Conservation (phyloP, 1,284 basidiomycete species). For the Papiliotrema nemorosa region DNA sequence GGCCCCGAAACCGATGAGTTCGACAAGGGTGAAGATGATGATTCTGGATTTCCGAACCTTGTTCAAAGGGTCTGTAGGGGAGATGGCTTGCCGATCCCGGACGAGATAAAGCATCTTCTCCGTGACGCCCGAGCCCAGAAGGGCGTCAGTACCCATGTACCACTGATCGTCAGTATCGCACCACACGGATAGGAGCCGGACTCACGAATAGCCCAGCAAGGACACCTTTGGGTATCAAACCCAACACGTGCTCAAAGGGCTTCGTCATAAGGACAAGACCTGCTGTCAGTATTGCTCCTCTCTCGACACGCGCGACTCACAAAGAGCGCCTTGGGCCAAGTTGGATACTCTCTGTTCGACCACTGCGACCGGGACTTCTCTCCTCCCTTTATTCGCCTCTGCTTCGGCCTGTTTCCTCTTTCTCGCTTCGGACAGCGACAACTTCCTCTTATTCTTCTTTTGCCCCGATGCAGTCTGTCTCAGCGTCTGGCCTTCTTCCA, state of each 20-base stretch:
- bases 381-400: conserved; percentile 22
- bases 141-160: conserved; percentile 85
- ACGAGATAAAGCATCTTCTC: conserved; percentile 77
- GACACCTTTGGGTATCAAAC: conserved; percentile 67
- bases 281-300: conserved; percentile 11
- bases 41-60: conserved; percentile 72
- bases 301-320: conserved; percentile 49
- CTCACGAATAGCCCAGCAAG: conserved; percentile 53
- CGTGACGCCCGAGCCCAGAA: conserved; percentile 80
- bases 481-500: conserved; percentile 7
- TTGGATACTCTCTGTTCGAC: conserved; percentile 89
- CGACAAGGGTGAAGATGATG: conserved; percentile 70
- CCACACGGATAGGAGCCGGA: conserved; percentile 26
- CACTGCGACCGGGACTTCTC: conserved; percentile 68
- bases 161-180: conserved; percentile 53
- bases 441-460: background rate
- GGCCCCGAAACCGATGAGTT: conserved; percentile 80
- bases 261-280: conserved; percentile 66
- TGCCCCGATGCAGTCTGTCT: background rate
- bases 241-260: conserved; percentile 75
- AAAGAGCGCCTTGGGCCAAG: conserved; percentile 74
- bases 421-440: conserved; percentile 2
- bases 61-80: conserved; percentile 64
- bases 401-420: conserved; percentile 1
- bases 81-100: conserved; percentile 64